Percentiles rank a stretch among this genome's conserved stretches.
These are phyloP conservation scores for Tagetes patula DNA, from an alignment of 129 eudicot species.

Conservation along the genomic window DNA sequence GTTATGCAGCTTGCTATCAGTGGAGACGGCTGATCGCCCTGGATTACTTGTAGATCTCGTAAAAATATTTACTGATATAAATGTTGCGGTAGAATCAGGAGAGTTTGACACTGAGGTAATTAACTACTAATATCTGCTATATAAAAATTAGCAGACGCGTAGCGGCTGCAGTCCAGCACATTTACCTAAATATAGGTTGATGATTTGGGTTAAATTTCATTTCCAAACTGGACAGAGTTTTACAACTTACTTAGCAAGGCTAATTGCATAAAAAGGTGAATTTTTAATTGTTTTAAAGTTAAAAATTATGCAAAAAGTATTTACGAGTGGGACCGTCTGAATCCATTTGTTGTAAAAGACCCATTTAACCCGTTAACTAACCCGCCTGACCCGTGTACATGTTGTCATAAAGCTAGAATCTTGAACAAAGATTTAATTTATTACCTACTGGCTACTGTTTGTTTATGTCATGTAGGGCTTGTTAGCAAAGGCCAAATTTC, in stretches of 20 bases:
- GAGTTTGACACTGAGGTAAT: constrained; percentile 91
- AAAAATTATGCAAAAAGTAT: not conserved
- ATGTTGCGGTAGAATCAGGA: constrained; percentile 73
- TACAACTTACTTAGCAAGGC: constrained; percentile 14
- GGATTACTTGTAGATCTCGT: constrained; percentile 91
- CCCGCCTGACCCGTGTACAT: not conserved
- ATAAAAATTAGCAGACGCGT: constrained; percentile 6
- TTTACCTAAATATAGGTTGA: not conserved
- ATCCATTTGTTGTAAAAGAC: not conserved
- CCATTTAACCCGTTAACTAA: not conserved
- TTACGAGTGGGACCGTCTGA: not conserved
- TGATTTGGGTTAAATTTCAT: not conserved
- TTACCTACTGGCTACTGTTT: not conserved
- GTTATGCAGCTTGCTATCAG: constrained; percentile 63
- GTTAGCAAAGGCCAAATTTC: constrained; percentile 94
- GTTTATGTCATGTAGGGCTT: constrained; percentile 52
- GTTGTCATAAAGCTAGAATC: constrained; percentile 13
- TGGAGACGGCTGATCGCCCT: constrained; percentile 87
- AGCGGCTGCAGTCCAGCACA: not conserved
- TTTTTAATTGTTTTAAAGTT: not conserved
- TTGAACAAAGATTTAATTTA: constrained; percentile 4
- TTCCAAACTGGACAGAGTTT: not conserved
- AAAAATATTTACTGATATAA: constrained; percentile 66
- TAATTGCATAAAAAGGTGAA: not conserved
- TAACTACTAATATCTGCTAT: not conserved